Percentiles rank a stretch among this genome's conserved stretches.
Conservation (phyloP, 306 rosid genomes). For the Castanospermum australe region DNA sequence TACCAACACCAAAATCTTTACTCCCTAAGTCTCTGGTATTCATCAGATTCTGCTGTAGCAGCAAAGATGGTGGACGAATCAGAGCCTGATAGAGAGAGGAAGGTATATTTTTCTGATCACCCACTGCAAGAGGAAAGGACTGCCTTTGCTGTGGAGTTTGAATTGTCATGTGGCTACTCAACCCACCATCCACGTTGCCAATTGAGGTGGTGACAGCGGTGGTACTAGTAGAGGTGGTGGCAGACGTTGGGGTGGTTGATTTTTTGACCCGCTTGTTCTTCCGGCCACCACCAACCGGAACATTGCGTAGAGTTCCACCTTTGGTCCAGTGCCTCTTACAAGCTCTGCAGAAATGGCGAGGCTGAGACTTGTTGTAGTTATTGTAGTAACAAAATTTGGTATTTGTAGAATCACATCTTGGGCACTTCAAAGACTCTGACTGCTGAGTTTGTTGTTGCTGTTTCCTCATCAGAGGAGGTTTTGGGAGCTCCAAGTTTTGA, state of each 20-base stretch:
- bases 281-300: conserved; percentile 92
- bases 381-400: conserved; percentile 96
- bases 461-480: conserved; percentile 43
- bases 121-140: conserved; percentile 19
- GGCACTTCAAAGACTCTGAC: conserved; percentile 74
- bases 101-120: conserved; percentile 32
- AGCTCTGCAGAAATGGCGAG: conserved; percentile 90
- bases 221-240: conserved; percentile 21
- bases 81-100: conserved; percentile 51
- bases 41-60: conserved; percentile 45
- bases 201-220: conserved; percentile 12
- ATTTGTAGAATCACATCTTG: conserved; percentile 86
- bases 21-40: conserved; percentile 25
- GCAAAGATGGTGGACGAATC: conserved; percentile 46
- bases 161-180: conserved; percentile 29
- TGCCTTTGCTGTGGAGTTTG: conserved; percentile 34
- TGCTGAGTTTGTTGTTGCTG: conserved; percentile 36
- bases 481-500: conserved; percentile 59
- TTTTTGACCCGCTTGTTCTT: conserved; percentile 67
- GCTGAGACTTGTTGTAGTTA: conserved; percentile 93
- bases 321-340: conserved; percentile 99
- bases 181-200: conserved; percentile 19
- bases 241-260: conserved; percentile 19
- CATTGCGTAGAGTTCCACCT: conserved; percentile 95
- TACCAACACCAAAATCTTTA: conserved; percentile 38